Conservation (phyloP, 768 basidiomycete genomes). For the Phlebiopsis gigantea region DNA sequence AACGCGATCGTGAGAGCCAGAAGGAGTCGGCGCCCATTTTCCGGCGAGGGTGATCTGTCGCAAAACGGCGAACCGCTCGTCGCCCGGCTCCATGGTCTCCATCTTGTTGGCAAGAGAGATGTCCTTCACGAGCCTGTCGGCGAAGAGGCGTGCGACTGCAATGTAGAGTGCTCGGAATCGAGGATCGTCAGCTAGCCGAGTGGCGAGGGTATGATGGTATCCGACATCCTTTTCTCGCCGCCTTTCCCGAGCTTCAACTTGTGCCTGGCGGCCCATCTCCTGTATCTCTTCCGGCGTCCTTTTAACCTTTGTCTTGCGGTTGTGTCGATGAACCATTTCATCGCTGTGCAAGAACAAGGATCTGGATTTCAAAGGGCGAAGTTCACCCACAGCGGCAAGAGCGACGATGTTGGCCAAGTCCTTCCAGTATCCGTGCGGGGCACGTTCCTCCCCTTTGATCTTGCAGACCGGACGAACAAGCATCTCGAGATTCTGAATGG, state of each 20-base stretch:
- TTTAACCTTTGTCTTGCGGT: not conserved
- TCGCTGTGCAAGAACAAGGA: not conserved
- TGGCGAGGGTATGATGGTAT: slow-evolving; percentile 23
- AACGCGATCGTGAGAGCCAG: slow-evolving; percentile 51
- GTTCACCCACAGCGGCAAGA: slow-evolving; percentile 49
- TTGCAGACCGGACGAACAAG: slow-evolving; percentile 51
- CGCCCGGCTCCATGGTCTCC: slow-evolving; percentile 27
- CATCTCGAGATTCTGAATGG: slow-evolving; percentile 52
- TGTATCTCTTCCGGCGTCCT: slow-evolving; percentile 14
- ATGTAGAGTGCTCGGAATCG: slow-evolving; percentile 62
- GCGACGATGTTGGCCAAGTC: slow-evolving; percentile 66
- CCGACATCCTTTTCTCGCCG: slow-evolving; percentile 15
- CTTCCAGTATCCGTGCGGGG: slow-evolving; percentile 68
- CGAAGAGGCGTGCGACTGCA: slow-evolving; percentile 55
- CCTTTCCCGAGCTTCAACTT: not conserved
- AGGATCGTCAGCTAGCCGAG: slow-evolving; percentile 38
- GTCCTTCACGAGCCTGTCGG: slow-evolving; percentile 46
- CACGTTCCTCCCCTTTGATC: slow-evolving; percentile 17
- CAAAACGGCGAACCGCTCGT: slow-evolving; percentile 25
- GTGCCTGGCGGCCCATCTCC: slow-evolving; percentile 18
- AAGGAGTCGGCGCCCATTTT: slow-evolving; percentile 70
- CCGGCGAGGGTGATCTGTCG: slow-evolving; percentile 49
- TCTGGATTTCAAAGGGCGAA: slow-evolving; percentile 19
- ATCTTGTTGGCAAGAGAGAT: slow-evolving; percentile 33
- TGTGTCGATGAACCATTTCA: no score